Conservation (phyloP, 2,329 filamentous ascomycete genomes). For the Geoglossum cookeanum region DNA sequence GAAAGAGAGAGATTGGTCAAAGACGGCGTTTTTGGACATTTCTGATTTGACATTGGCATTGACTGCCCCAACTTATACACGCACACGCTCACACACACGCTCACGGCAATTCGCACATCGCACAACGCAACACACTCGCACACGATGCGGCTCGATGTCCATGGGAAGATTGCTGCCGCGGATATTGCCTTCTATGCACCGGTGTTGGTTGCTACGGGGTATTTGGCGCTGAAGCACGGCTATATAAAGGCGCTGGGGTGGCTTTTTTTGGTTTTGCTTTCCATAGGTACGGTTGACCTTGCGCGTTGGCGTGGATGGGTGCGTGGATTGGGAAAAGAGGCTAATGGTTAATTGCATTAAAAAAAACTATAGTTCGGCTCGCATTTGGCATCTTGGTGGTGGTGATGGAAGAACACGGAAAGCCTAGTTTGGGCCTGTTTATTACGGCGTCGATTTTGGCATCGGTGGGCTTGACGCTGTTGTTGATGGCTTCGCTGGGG, state of each 20-base stretch:
- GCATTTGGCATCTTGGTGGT: neutral
- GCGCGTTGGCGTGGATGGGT: neutral
- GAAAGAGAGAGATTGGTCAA: too few relatives aligned
- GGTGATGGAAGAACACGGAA: neutral
- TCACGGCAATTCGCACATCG: too few relatives aligned
- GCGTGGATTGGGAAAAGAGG: too few relatives aligned
- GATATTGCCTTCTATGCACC: neutral
- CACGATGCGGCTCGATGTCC: neutral
- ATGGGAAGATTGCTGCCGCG: neutral
- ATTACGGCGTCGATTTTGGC: neutral
- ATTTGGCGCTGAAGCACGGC: neutral
- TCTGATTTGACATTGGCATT: too few relatives aligned
- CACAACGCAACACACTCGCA: too few relatives aligned
- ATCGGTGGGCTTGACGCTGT: neutral
- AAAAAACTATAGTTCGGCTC: neutral
- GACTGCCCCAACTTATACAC: too few relatives aligned
- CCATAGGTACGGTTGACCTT: neutral
- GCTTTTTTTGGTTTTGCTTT: neutral
- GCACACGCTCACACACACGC: too few relatives aligned
- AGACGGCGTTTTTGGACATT: too few relatives aligned
- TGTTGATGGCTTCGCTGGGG: neutral
- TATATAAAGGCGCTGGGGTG: neutral
- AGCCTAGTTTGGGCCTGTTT: neutral
- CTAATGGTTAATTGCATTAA: too few relatives aligned
- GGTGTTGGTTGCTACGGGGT: neutral